Evolutionary conservation across 148 eudicot species (phyloP).

Genomic region (Nepenthes mirabilis): DNA sequence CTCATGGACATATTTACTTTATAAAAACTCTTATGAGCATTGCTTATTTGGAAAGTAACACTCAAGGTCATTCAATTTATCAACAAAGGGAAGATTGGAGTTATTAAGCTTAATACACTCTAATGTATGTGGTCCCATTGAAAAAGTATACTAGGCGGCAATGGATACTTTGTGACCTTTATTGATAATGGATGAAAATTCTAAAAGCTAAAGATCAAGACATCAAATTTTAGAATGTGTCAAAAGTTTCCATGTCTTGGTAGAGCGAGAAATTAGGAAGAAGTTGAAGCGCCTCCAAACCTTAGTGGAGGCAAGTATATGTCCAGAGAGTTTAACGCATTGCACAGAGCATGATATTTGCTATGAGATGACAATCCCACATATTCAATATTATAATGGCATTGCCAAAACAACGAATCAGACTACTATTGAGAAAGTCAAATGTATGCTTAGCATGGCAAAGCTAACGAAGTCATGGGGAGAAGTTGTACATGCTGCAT

Average conservation of each 20-base stretch:
- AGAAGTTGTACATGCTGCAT: conserved; percentile 2
- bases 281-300: background rate
- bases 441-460: conserved; percentile 7
- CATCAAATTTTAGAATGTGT: background rate
- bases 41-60: no score
- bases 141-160: background rate
- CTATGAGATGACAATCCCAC: background rate
- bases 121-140: background rate
- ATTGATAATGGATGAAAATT: background rate
- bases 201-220: background rate
- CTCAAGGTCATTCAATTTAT: no score
- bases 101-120: background rate
- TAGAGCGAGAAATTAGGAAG: background rate
- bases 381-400: conserved; percentile 7
- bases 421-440: conserved; percentile 7
- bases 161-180: background rate
- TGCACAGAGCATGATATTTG: background rate
- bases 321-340: background rate
- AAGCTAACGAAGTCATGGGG: conserved; percentile 6
- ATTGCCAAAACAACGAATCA: conserved; percentile 6
- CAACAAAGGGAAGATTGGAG: no score
- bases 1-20: no score
- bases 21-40: no score
- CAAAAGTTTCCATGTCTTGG: background rate
- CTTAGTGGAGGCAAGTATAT: background rate